Evolutionary conservation across 768 basidiomycete genomes (phyloP).

Genomic region (Cyathus striatus): DNA sequence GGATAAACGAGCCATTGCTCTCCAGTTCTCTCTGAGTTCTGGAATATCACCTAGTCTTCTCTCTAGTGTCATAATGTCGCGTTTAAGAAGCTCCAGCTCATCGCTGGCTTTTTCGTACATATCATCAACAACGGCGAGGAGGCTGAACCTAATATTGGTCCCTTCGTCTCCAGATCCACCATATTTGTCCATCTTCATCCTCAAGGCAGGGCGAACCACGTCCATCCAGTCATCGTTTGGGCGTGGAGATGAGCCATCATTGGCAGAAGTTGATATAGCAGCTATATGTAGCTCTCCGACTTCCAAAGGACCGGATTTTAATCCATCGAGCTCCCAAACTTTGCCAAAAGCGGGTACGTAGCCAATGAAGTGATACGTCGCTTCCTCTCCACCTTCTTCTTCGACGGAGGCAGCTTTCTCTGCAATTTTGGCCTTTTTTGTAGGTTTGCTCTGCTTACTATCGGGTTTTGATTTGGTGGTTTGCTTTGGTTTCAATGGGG

Average conservation of each 20-base stretch:
- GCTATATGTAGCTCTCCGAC: constrained; percentile 45
- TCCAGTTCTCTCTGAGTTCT: constrained; percentile 29
- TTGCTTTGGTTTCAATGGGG: too few relatives aligned
- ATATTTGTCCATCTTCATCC: constrained; percentile 57
- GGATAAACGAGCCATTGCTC: background rate
- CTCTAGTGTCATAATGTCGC: constrained; percentile 42
- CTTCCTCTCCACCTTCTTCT: constrained; percentile 29
- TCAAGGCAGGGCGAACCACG: constrained; percentile 52
- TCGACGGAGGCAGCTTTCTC: constrained; percentile 7
- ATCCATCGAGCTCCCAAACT: constrained; percentile 69
- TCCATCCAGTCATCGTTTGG: constrained; percentile 48
- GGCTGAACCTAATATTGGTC: constrained; percentile 50
- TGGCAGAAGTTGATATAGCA: constrained; percentile 1
- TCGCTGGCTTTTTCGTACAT: constrained; percentile 42
- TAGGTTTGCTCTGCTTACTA: constrained; percentile 20
- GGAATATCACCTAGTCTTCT: constrained; percentile 28
- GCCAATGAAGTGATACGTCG: constrained; percentile 60
- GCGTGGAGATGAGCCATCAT: background rate
- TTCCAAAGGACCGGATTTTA: constrained; percentile 57
- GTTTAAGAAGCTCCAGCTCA: constrained; percentile 46
- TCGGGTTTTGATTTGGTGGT: constrained; percentile 5
- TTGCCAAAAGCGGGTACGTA: constrained; percentile 59
- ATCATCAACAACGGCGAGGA: constrained; percentile 57
- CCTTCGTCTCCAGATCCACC: constrained; percentile 38
- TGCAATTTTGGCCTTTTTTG: constrained; percentile 9